Percentiles rank a stretch among this genome's conserved stretches.
These are phyloP conservation scores for Aegle marmelos DNA, from an alignment of 345 rosid genomes.

Conservation along the genomic window DNA sequence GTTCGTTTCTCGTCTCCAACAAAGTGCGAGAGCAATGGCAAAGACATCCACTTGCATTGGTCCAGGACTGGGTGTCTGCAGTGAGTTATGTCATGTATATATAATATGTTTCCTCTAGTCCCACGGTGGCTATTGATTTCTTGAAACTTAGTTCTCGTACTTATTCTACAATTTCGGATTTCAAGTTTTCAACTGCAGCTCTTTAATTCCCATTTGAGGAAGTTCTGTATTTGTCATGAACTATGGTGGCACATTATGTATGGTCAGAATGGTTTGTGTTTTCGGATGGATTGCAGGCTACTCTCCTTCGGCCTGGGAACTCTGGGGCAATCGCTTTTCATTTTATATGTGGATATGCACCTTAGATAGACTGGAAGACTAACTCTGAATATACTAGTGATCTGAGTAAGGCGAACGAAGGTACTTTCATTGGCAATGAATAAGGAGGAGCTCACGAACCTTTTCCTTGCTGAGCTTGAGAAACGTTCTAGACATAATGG, in stretches of 20 bases:
- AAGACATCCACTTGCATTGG: conserved; percentile 11
- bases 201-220: conserved; percentile 17
- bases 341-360: conserved; percentile 83
- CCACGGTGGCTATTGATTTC: conserved; percentile 3
- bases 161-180: conserved; percentile 17
- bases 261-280: conserved; percentile 97
- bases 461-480: conserved; percentile 82
- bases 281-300: conserved; percentile 92
- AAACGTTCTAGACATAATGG: conserved; percentile 97
- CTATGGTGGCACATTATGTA: conserved; percentile 14
- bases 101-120: conserved; percentile 18
- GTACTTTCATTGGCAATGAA: conserved; percentile 91
- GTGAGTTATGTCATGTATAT: conserved; percentile 18
- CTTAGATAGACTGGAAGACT: conserved; percentile 67
- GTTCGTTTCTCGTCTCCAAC: not conserved
- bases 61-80: conserved; percentile 12
- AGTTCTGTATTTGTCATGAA: conserved; percentile 25
- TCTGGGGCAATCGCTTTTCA: conserved; percentile 83
- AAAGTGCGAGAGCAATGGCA: conserved; percentile 17
- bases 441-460: conserved; percentile 82
- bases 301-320: conserved; percentile 79
- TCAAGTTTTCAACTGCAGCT: conserved; percentile 61
- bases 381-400: conserved; percentile 40
- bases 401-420: conserved; percentile 55
- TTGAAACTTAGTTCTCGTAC: conserved; percentile 12